Evolutionary conservation across 2,329 filamentous ascomycete species (phyloP), one percentile per base, ranked within the genome.

Genomic region (Clonostachys rhizophaga): DNA sequence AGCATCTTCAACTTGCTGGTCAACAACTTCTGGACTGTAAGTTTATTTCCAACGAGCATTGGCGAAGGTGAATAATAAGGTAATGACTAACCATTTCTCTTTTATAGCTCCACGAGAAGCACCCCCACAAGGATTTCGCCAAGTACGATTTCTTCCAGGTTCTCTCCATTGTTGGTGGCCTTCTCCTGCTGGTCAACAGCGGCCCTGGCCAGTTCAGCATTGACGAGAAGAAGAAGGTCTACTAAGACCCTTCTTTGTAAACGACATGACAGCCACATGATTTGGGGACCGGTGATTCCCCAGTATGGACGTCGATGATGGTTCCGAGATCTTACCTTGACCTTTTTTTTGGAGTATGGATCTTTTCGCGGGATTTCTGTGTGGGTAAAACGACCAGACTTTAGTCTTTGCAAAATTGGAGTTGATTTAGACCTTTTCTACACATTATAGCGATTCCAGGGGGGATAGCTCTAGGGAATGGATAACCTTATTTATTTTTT

Each of bases 81-180:
- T 9, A 30, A 12, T 49, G 10, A 30, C 41, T 42, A 60, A 66
- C 53, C 66, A 57, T 51, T 11, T 45, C 43, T 42, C 36, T n/a
- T 14, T n/a, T 39, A 24, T 55, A 95, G 88, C 89, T 99, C 56
- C 92, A 97, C 75, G 87, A 92, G 57, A 89, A 95, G 75, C 94
- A 99, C 76, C 94, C 94, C 43, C 92, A 97, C 80, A 97, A 97
- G 83, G 94, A 99, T 71, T 99, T 99, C 66, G 94, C 94, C 78
- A 99, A 99, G 76, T 99, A 99, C 81, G 94, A 99, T 69, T 99
- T 99, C 79, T 99, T 99, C 85, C 94, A 99, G 78, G 96, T 97
- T 60, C 79, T 99, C 47, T 99, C 94, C 45, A 99, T 99, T 66
- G 92, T 97, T 55, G 94, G 94, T 54, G 94, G 94, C 68, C 88